Evolutionary conservation across 768 basidiomycete genomes (phyloP), one percentile per base, ranked within the genome.

Genomic region (Mycena indigotica): DNA sequence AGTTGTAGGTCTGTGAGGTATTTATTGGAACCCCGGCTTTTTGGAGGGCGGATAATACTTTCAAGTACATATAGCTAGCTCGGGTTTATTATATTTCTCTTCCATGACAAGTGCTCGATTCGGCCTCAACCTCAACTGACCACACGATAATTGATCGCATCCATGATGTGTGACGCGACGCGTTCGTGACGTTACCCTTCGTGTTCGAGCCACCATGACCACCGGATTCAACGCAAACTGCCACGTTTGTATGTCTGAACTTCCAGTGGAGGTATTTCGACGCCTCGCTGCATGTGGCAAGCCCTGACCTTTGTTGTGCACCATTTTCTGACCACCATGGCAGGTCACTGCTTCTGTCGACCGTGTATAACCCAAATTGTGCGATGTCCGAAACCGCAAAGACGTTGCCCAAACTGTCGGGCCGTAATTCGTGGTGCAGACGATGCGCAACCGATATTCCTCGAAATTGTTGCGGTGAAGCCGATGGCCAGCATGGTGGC

Each of bases 291-390:
- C 19, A 17, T 63, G 61, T 28, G 57, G 61, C 23, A 46, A 19
- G 46, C 44, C 35, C 28, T 3, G 1, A 16, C 50, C 15, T 5
- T n/a, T 38, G 24, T 3, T 17, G n/a, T 2, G 6, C 5, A 19
- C 35, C 12, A 38, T 38, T 12, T 38, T 12, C 35, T 19, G 28
- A 10, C 45, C 40, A 13, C 19, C 23, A 13, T 17, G 15, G 13
- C 17, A 19, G 79, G 79, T 12, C 79, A 80, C 57, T 76, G 77
- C n/a, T 77, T 71, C 54, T 80, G 79, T 52, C 57, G 50, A 5
- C 52, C 60, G n/a, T 80, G 78, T 59, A 67, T 70, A 19, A 51
- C 61, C 3, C 46, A 51, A 3, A 66, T 74, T 38, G 54, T 52
- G 44, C 63, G 12, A n/a, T 63, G 25, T 28, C 58, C 16, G 53